Evolutionary conservation across 2,329 filamentous ascomycete species (phyloP).

Genomic region (Colletotrichum melonis): DNA sequence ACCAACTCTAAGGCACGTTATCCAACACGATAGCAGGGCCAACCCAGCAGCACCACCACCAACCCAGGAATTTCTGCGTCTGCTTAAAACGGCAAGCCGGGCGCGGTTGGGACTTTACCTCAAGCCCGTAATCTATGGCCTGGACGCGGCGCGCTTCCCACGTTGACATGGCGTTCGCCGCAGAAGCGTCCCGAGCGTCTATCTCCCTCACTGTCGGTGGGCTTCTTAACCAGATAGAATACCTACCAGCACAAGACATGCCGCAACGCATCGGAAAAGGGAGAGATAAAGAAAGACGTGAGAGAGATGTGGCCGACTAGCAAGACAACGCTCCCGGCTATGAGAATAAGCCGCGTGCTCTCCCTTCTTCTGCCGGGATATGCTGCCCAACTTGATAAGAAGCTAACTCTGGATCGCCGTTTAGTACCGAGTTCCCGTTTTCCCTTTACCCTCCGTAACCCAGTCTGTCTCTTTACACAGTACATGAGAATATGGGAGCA

Average conservation of each 20-base stretch:
- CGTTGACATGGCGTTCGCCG: not conserved
- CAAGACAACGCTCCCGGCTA: not conserved
- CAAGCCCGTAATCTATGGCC: not conserved
- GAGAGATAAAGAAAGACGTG: not conserved
- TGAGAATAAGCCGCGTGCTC: not conserved
- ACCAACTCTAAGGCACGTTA: not conserved
- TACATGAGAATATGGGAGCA: too few species aligned
- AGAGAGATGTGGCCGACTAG: not conserved
- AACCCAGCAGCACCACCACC: not conserved
- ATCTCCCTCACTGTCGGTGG: not conserved
- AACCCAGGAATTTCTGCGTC: too few species aligned
- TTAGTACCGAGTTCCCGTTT: not conserved
- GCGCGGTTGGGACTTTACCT: too few species aligned
- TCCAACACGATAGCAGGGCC: not conserved
- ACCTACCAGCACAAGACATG: not conserved
- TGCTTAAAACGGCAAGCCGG: too few species aligned
- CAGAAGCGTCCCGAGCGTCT: not conserved
- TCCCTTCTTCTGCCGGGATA: not conserved
- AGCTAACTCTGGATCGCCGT: slow-evolving; percentile 5
- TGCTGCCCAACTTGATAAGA: not conserved
- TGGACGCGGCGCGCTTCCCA: not conserved
- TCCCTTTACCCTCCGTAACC: not conserved
- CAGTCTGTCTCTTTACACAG: not conserved
- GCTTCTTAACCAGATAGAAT: too few species aligned
- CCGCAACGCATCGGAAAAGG: not conserved